A percentile compares a stretch with the other conserved stretches of the same genome.
These are phyloP conservation scores for Trichophyton simii DNA, from an alignment of 2,329 filamentous ascomycete genomes.

Conservation along the genomic window DNA sequence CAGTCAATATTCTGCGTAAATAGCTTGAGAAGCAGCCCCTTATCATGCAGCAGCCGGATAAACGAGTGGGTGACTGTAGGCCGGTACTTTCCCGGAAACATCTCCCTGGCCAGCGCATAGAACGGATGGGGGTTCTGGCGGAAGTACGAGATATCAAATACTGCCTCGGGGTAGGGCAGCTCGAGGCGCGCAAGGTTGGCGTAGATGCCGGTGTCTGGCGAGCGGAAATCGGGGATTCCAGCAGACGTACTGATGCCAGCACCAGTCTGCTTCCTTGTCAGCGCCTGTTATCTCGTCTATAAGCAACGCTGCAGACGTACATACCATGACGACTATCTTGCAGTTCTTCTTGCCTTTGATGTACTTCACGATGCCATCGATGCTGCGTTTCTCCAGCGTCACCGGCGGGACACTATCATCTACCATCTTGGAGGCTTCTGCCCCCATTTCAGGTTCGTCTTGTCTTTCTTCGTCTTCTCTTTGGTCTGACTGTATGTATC, in stretches of 20 bases:
- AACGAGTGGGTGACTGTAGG: slow-evolving; percentile 88
- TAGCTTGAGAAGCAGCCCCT: slow-evolving; percentile 61
- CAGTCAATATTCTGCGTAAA: slow-evolving; percentile 99
- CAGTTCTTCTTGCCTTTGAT: slow-evolving; percentile 57
- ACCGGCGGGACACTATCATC: slow-evolving; percentile 51
- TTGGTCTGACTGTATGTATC: no score
- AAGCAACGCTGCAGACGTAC: slow-evolving; percentile 11
- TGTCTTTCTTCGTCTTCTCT: no score
- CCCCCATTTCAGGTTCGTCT: slow-evolving; percentile 52
- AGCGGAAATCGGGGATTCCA: slow-evolving; percentile 83
- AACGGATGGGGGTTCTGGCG: slow-evolving; percentile 73
- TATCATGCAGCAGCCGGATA: slow-evolving; percentile 66
- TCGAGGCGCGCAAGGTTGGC: slow-evolving; percentile 78
- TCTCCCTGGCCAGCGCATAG: slow-evolving; percentile 79
- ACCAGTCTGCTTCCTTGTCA: slow-evolving; percentile 45
- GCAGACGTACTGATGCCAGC: slow-evolving; percentile 59
- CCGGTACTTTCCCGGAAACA: slow-evolving; percentile 79
- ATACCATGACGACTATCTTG: slow-evolving; percentile 67
- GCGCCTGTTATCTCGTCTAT: not conserved
- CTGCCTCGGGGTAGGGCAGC: slow-evolving; percentile 77
- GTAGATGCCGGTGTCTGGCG: slow-evolving; percentile 85
- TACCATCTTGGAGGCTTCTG: slow-evolving; percentile 60
- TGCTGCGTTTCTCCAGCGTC: slow-evolving; percentile 54
- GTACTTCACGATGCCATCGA: slow-evolving; percentile 66
- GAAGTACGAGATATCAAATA: slow-evolving; percentile 91